Percentiles rank a stretch among this genome's conserved stretches.
phyloP scores from a whole-genome alignment of 345 rosid genomes.

The Eucalyptus viminalis region DNA sequence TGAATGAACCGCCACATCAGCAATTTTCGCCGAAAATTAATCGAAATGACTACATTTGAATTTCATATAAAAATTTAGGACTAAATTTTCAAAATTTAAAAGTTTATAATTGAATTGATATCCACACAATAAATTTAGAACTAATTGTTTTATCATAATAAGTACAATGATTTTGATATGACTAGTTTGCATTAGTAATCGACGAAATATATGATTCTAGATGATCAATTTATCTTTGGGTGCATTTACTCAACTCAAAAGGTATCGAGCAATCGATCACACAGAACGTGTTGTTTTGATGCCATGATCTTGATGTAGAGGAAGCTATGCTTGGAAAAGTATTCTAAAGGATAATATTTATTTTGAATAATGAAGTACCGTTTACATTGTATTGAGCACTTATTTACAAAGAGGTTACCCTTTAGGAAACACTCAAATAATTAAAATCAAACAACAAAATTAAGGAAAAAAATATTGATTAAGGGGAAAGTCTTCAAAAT shows the following conservation, averaged over 20 bases:
- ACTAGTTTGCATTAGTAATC: neutral
- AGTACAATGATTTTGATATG: neutral
- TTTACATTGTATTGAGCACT: too few relatives aligned
- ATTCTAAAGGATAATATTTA: too few relatives aligned
- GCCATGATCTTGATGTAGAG: neutral
- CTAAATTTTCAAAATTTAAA: neutral
- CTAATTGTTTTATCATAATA: neutral
- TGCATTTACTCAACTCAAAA: neutral
- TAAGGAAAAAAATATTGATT: too few relatives aligned
- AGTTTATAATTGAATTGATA: neutral
- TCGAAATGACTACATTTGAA: fast-evolving
- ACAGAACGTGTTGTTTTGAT: neutral
- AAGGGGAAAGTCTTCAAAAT: too few relatives aligned
- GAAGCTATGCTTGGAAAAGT: too few relatives aligned
- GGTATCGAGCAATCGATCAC: neutral
- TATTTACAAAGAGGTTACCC: too few relatives aligned
- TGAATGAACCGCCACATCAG: fast-evolving
- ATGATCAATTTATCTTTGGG: neutral
- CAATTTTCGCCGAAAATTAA: fast-evolving
- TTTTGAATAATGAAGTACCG: too few relatives aligned
- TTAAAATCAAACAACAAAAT: too few relatives aligned
- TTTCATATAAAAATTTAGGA: neutral
- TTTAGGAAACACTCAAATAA: too few relatives aligned
- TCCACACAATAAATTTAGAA: neutral
- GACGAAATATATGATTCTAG: neutral